Conservation (phyloP, 2,329 filamentous ascomycete genomes). For the Colletotrichum echinochloae region DNA sequence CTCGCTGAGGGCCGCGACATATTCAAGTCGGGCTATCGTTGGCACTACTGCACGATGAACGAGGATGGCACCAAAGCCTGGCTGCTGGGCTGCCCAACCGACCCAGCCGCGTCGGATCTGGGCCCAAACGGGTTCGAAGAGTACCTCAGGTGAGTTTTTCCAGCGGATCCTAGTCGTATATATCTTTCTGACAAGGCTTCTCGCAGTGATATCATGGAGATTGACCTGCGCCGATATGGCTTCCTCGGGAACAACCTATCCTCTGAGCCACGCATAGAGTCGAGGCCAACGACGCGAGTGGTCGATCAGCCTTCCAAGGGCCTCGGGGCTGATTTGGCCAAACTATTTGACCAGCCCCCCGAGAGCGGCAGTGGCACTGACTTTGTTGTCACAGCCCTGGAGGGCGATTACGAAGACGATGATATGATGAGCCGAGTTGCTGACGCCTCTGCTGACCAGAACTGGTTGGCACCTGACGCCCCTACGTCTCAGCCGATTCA, state of each 20-base stretch:
- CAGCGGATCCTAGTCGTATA: no score
- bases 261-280: slow-evolving; percentile 64
- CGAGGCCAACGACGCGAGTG: slow-evolving; percentile 62
- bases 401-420: slow-evolving; percentile 79
- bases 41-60: slow-evolving; percentile 98
- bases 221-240: slow-evolving; percentile 92
- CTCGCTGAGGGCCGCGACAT: slow-evolving; percentile 94
- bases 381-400: slow-evolving; percentile 89
- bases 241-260: slow-evolving; percentile 83
- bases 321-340: slow-evolving; percentile 86
- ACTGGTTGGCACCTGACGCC: slow-evolving; percentile 71
- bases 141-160: slow-evolving; percentile 74
- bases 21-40: slow-evolving; percentile 90
- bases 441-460: slow-evolving; percentile 58
- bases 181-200: neutral
- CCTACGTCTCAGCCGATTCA: slow-evolving; percentile 87
- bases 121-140: slow-evolving; percentile 83
- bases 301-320: slow-evolving; percentile 70
- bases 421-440: slow-evolving; percentile 66
- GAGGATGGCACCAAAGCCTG: slow-evolving; percentile 96
- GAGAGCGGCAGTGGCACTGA: slow-evolving; percentile 89
- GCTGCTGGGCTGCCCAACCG: slow-evolving; percentile 91
- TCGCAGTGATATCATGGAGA: slow-evolving; percentile 84
- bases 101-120: slow-evolving; percentile 73
- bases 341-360: slow-evolving; percentile 87